These are phyloP conservation scores for Nadsonia starkeyi-henricii DNA, from an alignment of 1,139 yeast species.

Conservation along the genomic window DNA sequence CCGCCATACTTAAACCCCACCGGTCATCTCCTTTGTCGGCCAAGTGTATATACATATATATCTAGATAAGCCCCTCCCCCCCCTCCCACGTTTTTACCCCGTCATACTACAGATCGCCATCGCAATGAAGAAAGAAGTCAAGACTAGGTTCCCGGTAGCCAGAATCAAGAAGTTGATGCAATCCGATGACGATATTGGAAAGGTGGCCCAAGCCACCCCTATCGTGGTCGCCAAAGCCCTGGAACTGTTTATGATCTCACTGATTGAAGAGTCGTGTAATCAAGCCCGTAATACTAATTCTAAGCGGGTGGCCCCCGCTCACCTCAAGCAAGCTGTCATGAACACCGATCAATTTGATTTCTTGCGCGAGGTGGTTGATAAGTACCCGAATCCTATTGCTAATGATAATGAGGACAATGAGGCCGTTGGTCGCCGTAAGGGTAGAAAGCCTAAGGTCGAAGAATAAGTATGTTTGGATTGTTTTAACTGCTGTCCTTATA, in stretches of 20 bases:
- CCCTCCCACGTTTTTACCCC: constrained; percentile 29
- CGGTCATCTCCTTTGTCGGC: too few relatives aligned
- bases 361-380: constrained; percentile 56
- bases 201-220: constrained; percentile 97
- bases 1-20: too few relatives aligned
- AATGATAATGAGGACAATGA: constrained; percentile 10
- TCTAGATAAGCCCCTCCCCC: too few relatives aligned
- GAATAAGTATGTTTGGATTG: not conserved
- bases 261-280: constrained; percentile 71
- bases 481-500: not conserved
- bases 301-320: constrained; percentile 71
- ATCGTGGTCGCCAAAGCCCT: constrained; percentile 89
- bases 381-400: constrained; percentile 32
- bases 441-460: constrained; percentile 3
- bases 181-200: constrained; percentile 95
- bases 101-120: constrained; percentile 39
- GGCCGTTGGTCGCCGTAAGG: constrained; percentile 2
- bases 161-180: constrained; percentile 94
- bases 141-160: constrained; percentile 95
- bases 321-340: constrained; percentile 71
- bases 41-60: too few relatives aligned
- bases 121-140: constrained; percentile 33
- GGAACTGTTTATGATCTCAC: constrained; percentile 79
- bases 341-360: constrained; percentile 88
- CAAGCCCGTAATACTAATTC: constrained; percentile 69